phyloP scores from a whole-genome alignment of 2,329 filamentous ascomycete species.

The Trichoderma sp. region DNA sequence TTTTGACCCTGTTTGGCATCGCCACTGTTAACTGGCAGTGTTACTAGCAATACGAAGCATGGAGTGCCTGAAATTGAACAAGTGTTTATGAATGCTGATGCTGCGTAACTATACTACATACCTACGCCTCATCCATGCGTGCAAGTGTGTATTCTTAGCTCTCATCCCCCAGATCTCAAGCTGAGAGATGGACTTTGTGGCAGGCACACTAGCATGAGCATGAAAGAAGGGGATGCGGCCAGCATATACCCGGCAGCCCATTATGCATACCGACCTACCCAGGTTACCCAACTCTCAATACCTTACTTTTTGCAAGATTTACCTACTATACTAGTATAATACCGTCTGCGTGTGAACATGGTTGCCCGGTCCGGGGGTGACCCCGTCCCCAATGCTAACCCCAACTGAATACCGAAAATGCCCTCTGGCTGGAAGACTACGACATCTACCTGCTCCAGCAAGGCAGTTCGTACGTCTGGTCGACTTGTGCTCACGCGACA shows the following conservation, averaged over 20 bases:
- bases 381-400: slow-evolving; percentile 9
- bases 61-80: not conserved
- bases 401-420: slow-evolving; percentile 17
- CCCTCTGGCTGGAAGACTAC: not conserved
- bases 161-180: slow-evolving; percentile 5
- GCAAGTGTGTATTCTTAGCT: slow-evolving; percentile 1
- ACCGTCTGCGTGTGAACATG: not conserved
- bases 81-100: not conserved
- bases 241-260: not conserved
- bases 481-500: slow-evolving; percentile 18
- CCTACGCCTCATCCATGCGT: not conserved
- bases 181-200: not conserved
- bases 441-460: too few relatives aligned
- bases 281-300: not conserved
- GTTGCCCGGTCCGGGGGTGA: not conserved
- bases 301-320: not conserved
- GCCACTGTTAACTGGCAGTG: not conserved
- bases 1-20: not conserved
- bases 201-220: not conserved
- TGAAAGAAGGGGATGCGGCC: not conserved
- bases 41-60: not conserved
- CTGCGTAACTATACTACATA: not conserved
- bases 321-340: not conserved
- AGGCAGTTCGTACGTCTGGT: not conserved
- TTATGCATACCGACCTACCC: not conserved